These are phyloP conservation scores for Phaseolus lunatus DNA, from an alignment of 306 rosid genomes.

Conservation along the genomic window DNA sequence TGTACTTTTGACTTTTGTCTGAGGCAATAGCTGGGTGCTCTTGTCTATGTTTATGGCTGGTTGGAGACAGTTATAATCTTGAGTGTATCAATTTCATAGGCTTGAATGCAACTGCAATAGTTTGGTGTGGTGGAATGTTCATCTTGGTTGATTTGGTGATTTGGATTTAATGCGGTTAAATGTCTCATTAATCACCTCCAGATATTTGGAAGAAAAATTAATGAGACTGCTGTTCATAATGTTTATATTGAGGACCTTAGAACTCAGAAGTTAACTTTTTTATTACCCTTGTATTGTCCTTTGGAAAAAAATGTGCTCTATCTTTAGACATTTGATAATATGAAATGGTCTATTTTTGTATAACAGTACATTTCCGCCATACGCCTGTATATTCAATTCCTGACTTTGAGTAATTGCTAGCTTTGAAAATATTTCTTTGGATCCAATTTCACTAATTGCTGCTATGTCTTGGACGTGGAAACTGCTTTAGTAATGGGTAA, in stretches of 20 bases:
- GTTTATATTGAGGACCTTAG: not conserved
- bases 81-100: not conserved
- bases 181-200: not conserved
- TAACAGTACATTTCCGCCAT: too few relatives aligned
- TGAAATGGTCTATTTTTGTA: not conserved
- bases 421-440: too few relatives aligned
- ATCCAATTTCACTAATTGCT: too few relatives aligned
- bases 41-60: not conserved
- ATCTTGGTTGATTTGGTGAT: not conserved
- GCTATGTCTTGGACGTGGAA: not conserved
- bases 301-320: not conserved
- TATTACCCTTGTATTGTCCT: not conserved
- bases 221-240: not conserved
- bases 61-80: not conserved
- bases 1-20: not conserved
- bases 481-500: too few relatives aligned
- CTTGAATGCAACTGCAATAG: not conserved
- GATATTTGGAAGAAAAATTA: not conserved
- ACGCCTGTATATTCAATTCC: too few relatives aligned
- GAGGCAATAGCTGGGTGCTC: not conserved
- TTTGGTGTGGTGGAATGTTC: not conserved
- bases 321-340: not conserved
- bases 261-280: not conserved
- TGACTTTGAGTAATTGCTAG: not conserved
- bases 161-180: not conserved